Evolutionary conservation across 2,329 filamentous ascomycete species (phyloP), one percentile per base, ranked within the genome.

Genomic region (Pseudogymnoascus sp.): DNA sequence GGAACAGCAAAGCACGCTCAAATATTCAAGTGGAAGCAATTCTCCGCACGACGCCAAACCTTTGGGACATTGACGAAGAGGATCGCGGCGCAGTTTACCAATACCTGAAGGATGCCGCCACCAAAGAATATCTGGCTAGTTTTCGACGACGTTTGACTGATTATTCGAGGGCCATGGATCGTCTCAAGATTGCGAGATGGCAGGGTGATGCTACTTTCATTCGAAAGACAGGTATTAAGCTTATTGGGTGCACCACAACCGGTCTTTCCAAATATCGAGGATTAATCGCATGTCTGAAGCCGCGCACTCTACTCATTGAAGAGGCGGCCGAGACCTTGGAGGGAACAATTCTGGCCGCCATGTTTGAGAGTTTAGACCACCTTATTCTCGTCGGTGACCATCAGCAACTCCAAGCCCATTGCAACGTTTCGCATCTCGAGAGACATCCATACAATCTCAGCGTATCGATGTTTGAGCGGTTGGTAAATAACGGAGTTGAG

Each of bases 321-420:
- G 88, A 90, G 74, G 88, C 88, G 4, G 88, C 86, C 0, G 87
- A 90, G 71, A 75, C 73, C 4, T 63, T 81, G 3, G 81, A 83
- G 69, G 79, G 78, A 4, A 84, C 83, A 1, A 78, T 89, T 51
- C 78, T 82, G 7, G 83, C 80, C 5, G 82, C 83, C 11, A 87
- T 86, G 71, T 73, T 89, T 36, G 80, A 86, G 21, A 83, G 82
- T 2, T 70, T 90, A 2, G 77, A 90, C 68, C 86, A 90, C 65
- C 76, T 89, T 34, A 84, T 89, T 62, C 78, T 89, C 1, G 85
- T 90, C 1, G 88, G 88, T 4, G 88, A 90, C 71, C 88, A 90
- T 68, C 79, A 86, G 70, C 88, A 90, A 72, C 77, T 90, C 8
- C 82, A 85, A 60, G 87, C 83, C 0, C 82, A 83, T 62, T 87